Percentiles rank a stretch among this genome's conserved stretches.
These are phyloP conservation scores for Talaromyces amestolkiae DNA, from an alignment of 2,329 filamentous ascomycete genomes.

Conservation along the genomic window DNA sequence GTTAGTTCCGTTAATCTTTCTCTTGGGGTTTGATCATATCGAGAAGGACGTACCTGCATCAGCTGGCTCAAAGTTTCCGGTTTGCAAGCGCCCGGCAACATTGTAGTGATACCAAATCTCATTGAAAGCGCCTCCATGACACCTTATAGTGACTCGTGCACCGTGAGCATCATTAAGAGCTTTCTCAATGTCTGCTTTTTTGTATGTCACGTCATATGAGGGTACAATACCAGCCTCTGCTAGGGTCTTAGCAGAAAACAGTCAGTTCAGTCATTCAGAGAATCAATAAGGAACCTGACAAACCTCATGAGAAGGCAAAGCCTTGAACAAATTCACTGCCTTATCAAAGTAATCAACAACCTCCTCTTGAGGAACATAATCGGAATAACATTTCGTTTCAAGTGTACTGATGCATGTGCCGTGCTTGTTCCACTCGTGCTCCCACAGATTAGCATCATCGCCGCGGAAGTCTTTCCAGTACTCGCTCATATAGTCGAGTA, in stretches of 20 bases:
- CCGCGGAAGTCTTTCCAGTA: conserved; percentile 71
- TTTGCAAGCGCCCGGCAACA: conserved; percentile 47
- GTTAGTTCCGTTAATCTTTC: neutral
- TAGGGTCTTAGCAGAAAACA: conserved; percentile 47
- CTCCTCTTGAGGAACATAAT: conserved; percentile 62
- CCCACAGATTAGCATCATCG: conserved; percentile 65
- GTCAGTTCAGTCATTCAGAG: neutral
- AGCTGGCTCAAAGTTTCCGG: conserved; percentile 35
- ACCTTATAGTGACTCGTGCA: conserved; percentile 58
- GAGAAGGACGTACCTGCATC: conserved; percentile 32
- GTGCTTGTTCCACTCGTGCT: conserved; percentile 74
- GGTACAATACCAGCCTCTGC: conserved; percentile 60
- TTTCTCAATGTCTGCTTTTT: conserved; percentile 56
- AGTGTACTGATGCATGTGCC: conserved; percentile 73
- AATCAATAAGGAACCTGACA: conserved; percentile 14
- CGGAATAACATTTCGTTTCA: conserved; percentile 62
- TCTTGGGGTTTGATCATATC: neutral
- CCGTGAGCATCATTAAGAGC: conserved; percentile 57
- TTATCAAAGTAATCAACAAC: conserved; percentile 68
- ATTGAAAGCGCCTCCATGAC: conserved; percentile 48
- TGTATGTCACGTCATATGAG: conserved; percentile 56
- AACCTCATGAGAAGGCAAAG: conserved; percentile 62
- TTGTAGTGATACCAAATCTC: conserved; percentile 66
- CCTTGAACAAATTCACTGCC: conserved; percentile 64
- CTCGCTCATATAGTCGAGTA: conserved; percentile 64